Percentiles rank a stretch among this genome's conserved stretches.
phyloP scores from a whole-genome alignment of 805 yeast genomes.

The Metschnikowia kunwiensis region DNA sequence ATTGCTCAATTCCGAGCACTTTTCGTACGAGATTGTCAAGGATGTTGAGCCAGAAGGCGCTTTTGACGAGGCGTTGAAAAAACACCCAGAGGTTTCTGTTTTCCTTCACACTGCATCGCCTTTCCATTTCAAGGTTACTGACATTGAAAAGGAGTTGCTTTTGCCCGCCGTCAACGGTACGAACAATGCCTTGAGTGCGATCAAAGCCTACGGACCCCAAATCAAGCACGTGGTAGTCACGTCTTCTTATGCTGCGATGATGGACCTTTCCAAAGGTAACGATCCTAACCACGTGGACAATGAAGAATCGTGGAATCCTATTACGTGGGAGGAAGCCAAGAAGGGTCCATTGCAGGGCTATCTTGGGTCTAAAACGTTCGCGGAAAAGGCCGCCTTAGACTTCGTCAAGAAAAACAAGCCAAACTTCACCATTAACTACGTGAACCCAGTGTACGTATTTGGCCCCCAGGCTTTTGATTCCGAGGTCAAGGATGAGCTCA shows the following conservation, averaged over 20 bases:
- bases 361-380: slow-evolving; percentile 32
- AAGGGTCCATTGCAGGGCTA: slow-evolving; percentile 27
- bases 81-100: slow-evolving; percentile 48
- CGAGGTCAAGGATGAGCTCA: slow-evolving; percentile 30
- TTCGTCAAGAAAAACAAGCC: slow-evolving; percentile 26
- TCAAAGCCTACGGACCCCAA: slow-evolving; percentile 8
- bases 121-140: slow-evolving; percentile 41
- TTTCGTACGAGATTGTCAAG: slow-evolving; percentile 44
- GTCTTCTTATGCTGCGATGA: slow-evolving; percentile 11
- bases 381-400: slow-evolving; percentile 37
- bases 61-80: slow-evolving; percentile 43
- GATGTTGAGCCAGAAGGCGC: slow-evolving; percentile 46
- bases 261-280: slow-evolving; percentile 3
- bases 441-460: slow-evolving; percentile 22
- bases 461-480: slow-evolving; percentile 26
- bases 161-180: slow-evolving; percentile 46
- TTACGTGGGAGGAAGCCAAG: slow-evolving; percentile 43
- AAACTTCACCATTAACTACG: slow-evolving; percentile 34
- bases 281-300: slow-evolving; percentile 7
- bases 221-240: slow-evolving; percentile 10
- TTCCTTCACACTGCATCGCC: slow-evolving; percentile 66
- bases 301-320: slow-evolving; percentile 44
- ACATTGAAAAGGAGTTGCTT: slow-evolving; percentile 48
- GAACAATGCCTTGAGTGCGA: slow-evolving; percentile 11
- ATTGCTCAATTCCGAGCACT: slow-evolving; percentile 28